phyloP scores from a whole-genome alignment of 192 early-diverging fungal species.

The Coemansia sp. region DNA sequence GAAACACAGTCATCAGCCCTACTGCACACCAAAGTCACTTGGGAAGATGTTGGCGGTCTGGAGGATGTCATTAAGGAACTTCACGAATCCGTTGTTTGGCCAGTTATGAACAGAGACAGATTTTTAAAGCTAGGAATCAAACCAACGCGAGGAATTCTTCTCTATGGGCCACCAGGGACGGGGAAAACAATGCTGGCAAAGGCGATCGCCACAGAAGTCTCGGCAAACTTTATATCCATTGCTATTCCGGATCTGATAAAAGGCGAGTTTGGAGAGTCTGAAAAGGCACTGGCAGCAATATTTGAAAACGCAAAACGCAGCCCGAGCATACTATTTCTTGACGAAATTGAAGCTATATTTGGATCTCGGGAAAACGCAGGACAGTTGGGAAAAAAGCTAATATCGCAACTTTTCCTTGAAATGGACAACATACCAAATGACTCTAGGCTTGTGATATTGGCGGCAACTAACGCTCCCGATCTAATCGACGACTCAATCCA shows the following conservation, averaged over 20 bases:
- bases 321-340: slow-evolving; percentile 88
- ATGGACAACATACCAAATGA: slow-evolving; percentile 65
- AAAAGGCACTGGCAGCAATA: slow-evolving; percentile 78
- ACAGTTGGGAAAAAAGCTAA: slow-evolving; percentile 70
- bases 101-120: slow-evolving; percentile 62
- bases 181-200: slow-evolving; percentile 91
- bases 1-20: neutral
- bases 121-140: slow-evolving; percentile 69
- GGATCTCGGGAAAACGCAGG: slow-evolving; percentile 66
- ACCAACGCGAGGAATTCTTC: slow-evolving; percentile 78
- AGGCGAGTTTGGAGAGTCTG: slow-evolving; percentile 90
- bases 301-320: slow-evolving; percentile 72
- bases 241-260: slow-evolving; percentile 82
- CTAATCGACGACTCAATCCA: slow-evolving; percentile 75
- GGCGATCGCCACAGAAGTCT: slow-evolving; percentile 77
- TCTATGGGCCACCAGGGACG: slow-evolving; percentile 88
- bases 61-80: slow-evolving; percentile 66
- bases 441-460: slow-evolving; percentile 72
- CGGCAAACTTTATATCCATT: slow-evolving; percentile 78
- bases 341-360: slow-evolving; percentile 93
- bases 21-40: slow-evolving; percentile 25
- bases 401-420: slow-evolving; percentile 76
- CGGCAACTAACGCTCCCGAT: slow-evolving; percentile 82
- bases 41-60: slow-evolving; percentile 84
- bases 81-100: slow-evolving; percentile 79